Evolutionary conservation across 352 stramenopile species (phyloP).

Genomic region (Paralagenidium karlingii): DNA sequence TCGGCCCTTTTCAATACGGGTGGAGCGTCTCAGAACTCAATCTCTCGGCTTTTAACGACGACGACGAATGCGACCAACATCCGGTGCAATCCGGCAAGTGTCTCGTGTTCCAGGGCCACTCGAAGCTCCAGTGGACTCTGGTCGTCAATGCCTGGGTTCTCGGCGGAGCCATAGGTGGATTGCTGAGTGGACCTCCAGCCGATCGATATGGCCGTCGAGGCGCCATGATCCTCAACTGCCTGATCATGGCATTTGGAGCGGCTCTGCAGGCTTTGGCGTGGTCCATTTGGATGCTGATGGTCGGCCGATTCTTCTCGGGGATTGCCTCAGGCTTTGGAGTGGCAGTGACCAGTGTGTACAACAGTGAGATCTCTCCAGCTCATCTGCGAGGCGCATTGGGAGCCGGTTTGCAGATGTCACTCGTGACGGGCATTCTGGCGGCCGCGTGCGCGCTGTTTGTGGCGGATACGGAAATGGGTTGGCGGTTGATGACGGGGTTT

Average conservation of each 20-base stretch:
- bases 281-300: conserved; percentile 16
- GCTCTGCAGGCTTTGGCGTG: conserved; percentile 12
- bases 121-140: conserved; percentile 1
- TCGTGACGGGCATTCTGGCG: conserved; percentile 22
- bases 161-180: not conserved
- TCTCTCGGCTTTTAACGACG: not conserved
- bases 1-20: conserved; percentile 1
- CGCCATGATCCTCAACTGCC: conserved; percentile 5
- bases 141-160: conserved; percentile 1
- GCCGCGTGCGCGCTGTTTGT: conserved; percentile 39
- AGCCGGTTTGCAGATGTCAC: not conserved
- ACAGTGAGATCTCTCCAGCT: conserved; percentile 30
- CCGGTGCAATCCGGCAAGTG: conserved; percentile 1
- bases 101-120: conserved; percentile 2
- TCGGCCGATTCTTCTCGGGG: conserved; percentile 30
- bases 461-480: conserved; percentile 23
- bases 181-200: not conserved
- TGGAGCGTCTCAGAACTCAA: not conserved
- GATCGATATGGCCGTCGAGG: conserved; percentile 5
- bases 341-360: conserved; percentile 18
- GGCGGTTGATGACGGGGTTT: conserved; percentile 21
- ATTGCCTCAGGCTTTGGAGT: conserved; percentile 15
- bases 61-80: not conserved
- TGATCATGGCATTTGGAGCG: conserved; percentile 25
- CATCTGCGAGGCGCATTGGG: conserved; percentile 19